Percentiles rank a stretch among this genome's conserved stretches.
phyloP scores from a whole-genome alignment of 805 yeast genomes.

The Ogataea salicorniae region DNA sequence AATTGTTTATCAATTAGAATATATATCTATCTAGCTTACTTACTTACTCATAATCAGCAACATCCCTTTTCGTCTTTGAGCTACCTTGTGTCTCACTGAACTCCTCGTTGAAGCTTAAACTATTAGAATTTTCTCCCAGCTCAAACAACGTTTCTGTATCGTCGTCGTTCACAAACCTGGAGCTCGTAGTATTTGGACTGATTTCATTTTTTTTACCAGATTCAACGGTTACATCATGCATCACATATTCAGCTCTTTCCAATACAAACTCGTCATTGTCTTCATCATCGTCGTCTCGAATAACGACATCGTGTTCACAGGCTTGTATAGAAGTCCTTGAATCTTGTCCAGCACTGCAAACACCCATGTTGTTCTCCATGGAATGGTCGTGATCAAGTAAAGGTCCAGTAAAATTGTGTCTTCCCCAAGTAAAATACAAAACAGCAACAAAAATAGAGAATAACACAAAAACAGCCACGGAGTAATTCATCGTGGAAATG shows the following conservation, averaged over 20 bases:
- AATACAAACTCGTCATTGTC: slow-evolving; percentile 11
- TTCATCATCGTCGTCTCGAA: not conserved
- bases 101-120: not conserved
- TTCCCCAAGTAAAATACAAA: slow-evolving; percentile 58
- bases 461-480: slow-evolving; percentile 53
- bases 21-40: not conserved
- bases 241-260: slow-evolving; percentile 12
- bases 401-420: slow-evolving; percentile 59
- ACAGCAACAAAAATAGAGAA: slow-evolving; percentile 45
- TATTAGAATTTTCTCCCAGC: slow-evolving; percentile 4
- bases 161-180: slow-evolving; percentile 3
- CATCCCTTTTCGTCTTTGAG: no score
- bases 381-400: slow-evolving; percentile 32
- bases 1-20: no score
- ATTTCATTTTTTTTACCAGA: no score
- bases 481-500: slow-evolving; percentile 51
- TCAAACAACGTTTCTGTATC: slow-evolving; percentile 17
- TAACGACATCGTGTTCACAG: not conserved
- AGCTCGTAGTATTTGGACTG: not conserved
- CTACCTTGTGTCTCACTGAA: no score
- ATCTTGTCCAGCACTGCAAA: no score
- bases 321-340: not conserved
- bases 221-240: slow-evolving; percentile 4
- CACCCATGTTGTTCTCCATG: slow-evolving; percentile 4
- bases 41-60: not conserved